Base-by-base conservation (phyloP, 208 protist genomes). In the Crithidia sp. region DNA sequence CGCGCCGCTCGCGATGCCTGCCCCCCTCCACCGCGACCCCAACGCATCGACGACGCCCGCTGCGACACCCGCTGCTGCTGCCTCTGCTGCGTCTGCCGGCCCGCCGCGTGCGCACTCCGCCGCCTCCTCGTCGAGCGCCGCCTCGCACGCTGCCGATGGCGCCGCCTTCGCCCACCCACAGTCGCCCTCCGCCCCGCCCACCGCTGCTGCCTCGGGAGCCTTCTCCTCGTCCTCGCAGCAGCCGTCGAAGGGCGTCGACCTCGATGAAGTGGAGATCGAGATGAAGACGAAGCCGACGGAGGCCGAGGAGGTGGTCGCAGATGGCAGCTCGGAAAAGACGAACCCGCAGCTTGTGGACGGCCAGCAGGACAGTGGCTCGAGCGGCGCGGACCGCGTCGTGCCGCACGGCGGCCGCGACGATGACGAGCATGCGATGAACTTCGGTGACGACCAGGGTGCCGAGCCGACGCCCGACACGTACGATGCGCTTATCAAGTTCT, bases 401-500 rank as follows among this genome's bases (percentile, higher is more conserved):
- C 7, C 52, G 8, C 56, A 16, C 41, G 16, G 4, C 55, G 64
- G 61, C 36, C 62, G 37, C 43, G 63, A 54, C 44, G 57, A 49
- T 47, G 67, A 75, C n/a, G 72, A 75, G 37, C 75, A 83, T 36
- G 66, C 74, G 14, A 75, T 90, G 76, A 82, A 70, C 69, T 87
- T 87, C 59, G 86, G 86, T 43, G 86, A 89, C 50, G 74, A 88
- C 9, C 85, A 90, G 63, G 82, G 83, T 40, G 76, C 85, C 45
- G 90, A 90, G 67, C 80, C 84, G 2, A 86, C 83, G 8, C 84
- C 88, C 7, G 74, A 85, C 41, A 37, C 36, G 12, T 95, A 95
- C 67, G 65, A 88, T 52, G 82, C 91, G 9, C n/a, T 9, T 0
- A 53, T 75, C 77, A 92, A 88, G 72, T 95, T 87, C 83, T 95